Conservation (phyloP, 2,329 filamentous ascomycete species). For the Diplodia intermedia region DNA sequence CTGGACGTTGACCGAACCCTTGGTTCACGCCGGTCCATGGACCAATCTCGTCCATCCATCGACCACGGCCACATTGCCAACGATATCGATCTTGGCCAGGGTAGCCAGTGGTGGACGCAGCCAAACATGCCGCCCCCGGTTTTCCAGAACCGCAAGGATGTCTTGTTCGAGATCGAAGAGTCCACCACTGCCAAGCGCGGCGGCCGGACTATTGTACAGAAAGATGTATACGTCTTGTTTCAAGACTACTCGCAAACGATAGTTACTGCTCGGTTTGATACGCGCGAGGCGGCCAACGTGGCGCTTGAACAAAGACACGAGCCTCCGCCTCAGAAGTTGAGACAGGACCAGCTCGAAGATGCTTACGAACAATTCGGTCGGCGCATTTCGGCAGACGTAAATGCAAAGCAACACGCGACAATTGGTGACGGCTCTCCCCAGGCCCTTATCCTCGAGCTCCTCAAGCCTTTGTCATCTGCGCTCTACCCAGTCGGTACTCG, state of each 20-base stretch:
- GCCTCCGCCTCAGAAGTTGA: conserved; percentile 76
- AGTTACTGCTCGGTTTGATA: conserved; percentile 80
- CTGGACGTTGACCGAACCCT: conserved; percentile 66
- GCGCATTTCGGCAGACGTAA: conserved; percentile 74
- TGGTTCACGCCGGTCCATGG: conserved; percentile 70
- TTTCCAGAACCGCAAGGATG: conserved; percentile 81
- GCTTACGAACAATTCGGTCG: conserved; percentile 82
- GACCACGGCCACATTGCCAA: conserved; percentile 86
- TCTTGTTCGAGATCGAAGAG: conserved; percentile 84
- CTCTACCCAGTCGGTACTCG: conserved; percentile 85
- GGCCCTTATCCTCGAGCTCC: conserved; percentile 77
- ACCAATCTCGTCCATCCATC: conserved; percentile 74
- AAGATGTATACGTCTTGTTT: conserved; percentile 86
- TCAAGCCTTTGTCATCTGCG: conserved; percentile 75
- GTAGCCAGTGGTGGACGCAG: conserved; percentile 87
- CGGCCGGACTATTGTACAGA: conserved; percentile 74
- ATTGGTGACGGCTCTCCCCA: conserved; percentile 86
- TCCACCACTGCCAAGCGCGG: conserved; percentile 72
- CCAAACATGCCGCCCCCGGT: conserved; percentile 79
- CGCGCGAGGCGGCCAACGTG: conserved; percentile 74
- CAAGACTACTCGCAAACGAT: conserved; percentile 96
- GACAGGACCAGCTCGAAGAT: conserved; percentile 91
- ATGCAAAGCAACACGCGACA: conserved; percentile 75
- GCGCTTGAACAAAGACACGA: conserved; percentile 86
- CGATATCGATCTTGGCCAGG: conserved; percentile 79